Evolutionary conservation across 345 rosid genomes (phyloP), one percentile per base, ranked within the genome.

Genomic region (Gossypium rotundifolium): DNA sequence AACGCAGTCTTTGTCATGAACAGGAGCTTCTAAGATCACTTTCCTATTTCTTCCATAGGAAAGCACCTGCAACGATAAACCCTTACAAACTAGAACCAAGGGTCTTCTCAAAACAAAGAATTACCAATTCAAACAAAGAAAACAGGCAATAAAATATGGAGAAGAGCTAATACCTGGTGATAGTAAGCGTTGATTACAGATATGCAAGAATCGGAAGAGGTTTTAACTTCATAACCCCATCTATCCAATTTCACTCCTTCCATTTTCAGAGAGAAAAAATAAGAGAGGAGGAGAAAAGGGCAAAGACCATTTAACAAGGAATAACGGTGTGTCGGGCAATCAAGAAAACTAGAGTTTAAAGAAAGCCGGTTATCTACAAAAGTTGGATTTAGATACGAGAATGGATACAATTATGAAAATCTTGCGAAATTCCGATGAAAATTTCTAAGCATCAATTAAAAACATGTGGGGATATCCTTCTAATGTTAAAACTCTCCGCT

Each of bases 171-270:
- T 11, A 92, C 96, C 94, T 94, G 98, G 66, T 78, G 75, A 73
- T 82, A 92, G 73, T 87, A 91, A 44, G 88, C 86, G 79, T 89
- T 87, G 80, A 92, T 89, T 17, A 87, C 88, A 78, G 85, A 70
- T 78, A 89, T 82, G 79, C 97, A 91, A 70, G 80, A 82, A 84
- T 89, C 89, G 1, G 94, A 89, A 69, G 76, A 72, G 27, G 97
- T 77, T 42, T 66, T 85, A n/a, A 91, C 89, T 77, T 85, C 85
- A 68, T 92, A 92, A 7, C 97, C 98, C 94, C 97, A 94, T 68
- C 75, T 82, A 70, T 90, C 94, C 66, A 82, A 79, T 79, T 82
- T 90, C 62, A 80, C 73, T 54, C 77, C 80, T 71, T 84, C 91
- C 89, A 85, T 67, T 57, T 65, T 57, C 65, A 2, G 11, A 16